Base-by-base conservation (phyloP, 768 basidiomycete genomes). In the Mycena sanguinolenta region DNA sequence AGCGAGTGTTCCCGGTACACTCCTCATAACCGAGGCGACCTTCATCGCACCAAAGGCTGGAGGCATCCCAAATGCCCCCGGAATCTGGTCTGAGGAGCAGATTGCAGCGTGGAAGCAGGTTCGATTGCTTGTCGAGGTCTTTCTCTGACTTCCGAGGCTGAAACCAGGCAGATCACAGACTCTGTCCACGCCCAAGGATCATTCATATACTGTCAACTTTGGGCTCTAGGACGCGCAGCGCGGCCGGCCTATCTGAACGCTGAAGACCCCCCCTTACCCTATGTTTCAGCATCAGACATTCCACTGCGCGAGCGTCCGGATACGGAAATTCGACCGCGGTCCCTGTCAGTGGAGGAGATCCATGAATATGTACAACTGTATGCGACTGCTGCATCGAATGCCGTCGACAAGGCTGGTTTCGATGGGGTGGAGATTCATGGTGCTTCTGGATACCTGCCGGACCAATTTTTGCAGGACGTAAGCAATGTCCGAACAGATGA, bases 11-110 rank as follows among this genome's bases (percentile, higher is more conserved):
- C 85, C 87, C 0, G 90, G 90, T 0, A 90, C 87, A 0, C 78
- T 92, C 19, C 79, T 89, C 46, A 84, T 93, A 63, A 78, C 88
- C 1, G 90, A 92, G 77, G 91, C 83, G 0, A 90, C 89, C 1
- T 80, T 84, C 59, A 86, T 92, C 54, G 83, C 86, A 0, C 76
- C 79, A 1, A 72, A 83, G 17, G 89, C 89, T 0, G 88, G 86
- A 1, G 90, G 89, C 1, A 82, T 78, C 52, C 57, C 67, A 1
- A 77, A 88, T 67, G 84, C 86, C 0, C 92, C 92, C 2, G 92
- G 92, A 0, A 88, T 93, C 63, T 93, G 87, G 83, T 88, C 77
- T 25, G 77, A 85, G 3, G 88, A 85, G 27, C 93, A 95, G 71
- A 84, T 90, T 38, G 73, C 64, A 0, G 86, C 78, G 0, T 92